Conservation (phyloP, 148 eudicot species). For the Amaranthus cruentus region DNA sequence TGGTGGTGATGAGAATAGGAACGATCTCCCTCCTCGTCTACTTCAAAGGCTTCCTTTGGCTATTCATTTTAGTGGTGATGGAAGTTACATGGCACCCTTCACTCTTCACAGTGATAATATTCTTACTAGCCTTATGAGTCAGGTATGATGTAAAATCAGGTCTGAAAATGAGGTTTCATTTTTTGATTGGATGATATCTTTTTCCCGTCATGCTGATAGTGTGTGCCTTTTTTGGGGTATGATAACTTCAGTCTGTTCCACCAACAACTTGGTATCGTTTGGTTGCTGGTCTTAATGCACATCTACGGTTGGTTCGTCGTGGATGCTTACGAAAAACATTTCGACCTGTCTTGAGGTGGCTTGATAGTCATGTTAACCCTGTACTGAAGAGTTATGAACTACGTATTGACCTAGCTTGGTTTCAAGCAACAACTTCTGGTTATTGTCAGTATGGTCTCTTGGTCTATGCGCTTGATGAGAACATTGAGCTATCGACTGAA, state of each 20-base stretch:
- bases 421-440: slow-evolving; percentile 73
- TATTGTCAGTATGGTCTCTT: slow-evolving; percentile 82
- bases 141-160: slow-evolving; percentile 45
- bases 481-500: slow-evolving; percentile 37
- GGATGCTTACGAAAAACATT: slow-evolving; percentile 76
- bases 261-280: slow-evolving; percentile 96
- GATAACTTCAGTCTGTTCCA: slow-evolving; percentile 58
- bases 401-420: slow-evolving; percentile 78
- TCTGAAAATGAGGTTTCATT: neutral
- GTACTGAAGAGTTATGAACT: slow-evolving; percentile 57
- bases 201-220: neutral
- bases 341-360: slow-evolving; percentile 67
- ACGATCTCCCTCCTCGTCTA: slow-evolving; percentile 89
- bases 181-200: neutral
- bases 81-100: slow-evolving; percentile 94
- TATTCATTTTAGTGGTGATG: slow-evolving; percentile 92
- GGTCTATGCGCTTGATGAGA: slow-evolving; percentile 53
- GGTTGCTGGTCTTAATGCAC: slow-evolving; percentile 96
- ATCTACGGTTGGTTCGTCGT: slow-evolving; percentile 76
- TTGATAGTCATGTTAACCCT: slow-evolving; percentile 87
- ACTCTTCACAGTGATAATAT: slow-evolving; percentile 84
- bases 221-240: neutral
- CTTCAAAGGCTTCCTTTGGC: slow-evolving; percentile 82
- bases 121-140: slow-evolving; percentile 89
- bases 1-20: slow-evolving; percentile 97